These are phyloP conservation scores for Euphorbia tirucalli DNA, from an alignment of 345 rosid genomes.

Conservation along the genomic window DNA sequence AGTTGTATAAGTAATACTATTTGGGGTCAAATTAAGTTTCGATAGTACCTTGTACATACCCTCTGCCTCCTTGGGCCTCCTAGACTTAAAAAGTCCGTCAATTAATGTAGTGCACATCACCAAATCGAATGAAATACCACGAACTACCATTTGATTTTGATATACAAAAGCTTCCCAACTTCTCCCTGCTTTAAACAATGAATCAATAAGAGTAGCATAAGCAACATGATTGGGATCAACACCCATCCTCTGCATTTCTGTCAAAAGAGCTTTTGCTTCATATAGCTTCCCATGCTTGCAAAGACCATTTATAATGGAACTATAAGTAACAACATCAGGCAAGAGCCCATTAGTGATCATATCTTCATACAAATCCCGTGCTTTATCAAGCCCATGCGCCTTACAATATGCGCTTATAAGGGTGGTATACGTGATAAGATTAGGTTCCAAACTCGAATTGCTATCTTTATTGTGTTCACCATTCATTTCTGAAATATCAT, in stretches of 20 bases:
- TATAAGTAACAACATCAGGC: conserved; percentile 77
- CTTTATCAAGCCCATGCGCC: conserved; percentile 57
- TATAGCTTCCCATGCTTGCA: conserved; percentile 58
- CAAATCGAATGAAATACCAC: conserved; percentile 70
- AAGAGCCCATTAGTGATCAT: conserved; percentile 53
- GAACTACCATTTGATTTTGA: conserved; percentile 72
- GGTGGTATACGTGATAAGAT: conserved; percentile 66
- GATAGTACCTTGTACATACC: conserved; percentile 43
- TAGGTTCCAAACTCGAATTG: conserved; percentile 34
- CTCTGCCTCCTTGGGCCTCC: conserved; percentile 57
- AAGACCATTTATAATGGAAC: conserved; percentile 65
- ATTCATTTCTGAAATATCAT: not conserved
- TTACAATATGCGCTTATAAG: conserved; percentile 61
- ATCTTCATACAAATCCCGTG: conserved; percentile 52
- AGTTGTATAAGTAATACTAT: conserved; percentile 55
- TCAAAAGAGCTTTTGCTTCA: conserved; percentile 58
- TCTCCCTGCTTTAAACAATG: conserved; percentile 57
- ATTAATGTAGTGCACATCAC: conserved; percentile 69
- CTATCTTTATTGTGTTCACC: conserved; percentile 12
- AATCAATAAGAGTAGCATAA: conserved; percentile 64
- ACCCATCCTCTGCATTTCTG: conserved; percentile 66
- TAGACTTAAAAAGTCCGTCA: conserved; percentile 76
- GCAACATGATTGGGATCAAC: conserved; percentile 66
- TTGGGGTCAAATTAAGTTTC: conserved; percentile 52
- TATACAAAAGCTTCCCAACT: conserved; percentile 57